A percentile compares a stretch with the other conserved stretches of the same genome.
Conservation (phyloP, 2,329 filamentous ascomycete species). For the Fusarium pseudocircinatum region DNA sequence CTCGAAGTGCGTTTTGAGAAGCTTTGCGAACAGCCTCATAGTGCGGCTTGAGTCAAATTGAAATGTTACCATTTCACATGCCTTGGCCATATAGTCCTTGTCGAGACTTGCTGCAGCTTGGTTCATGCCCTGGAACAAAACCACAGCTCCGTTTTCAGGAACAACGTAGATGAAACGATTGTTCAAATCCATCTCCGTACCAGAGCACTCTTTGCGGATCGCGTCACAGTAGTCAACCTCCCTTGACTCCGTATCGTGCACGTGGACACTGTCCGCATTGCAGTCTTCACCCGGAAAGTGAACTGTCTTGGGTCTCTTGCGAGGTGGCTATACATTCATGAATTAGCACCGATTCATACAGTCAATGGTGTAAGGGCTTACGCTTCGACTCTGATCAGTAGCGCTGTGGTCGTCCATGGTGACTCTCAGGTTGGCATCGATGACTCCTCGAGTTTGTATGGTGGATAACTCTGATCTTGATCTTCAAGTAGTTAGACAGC, state of each 20-base stretch:
- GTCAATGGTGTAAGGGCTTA: neutral
- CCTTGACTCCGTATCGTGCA: neutral
- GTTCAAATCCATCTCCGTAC: neutral
- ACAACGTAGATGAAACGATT: neutral
- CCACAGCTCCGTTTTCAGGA: too few species aligned
- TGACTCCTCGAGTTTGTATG: neutral
- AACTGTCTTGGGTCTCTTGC: neutral
- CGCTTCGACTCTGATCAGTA: neutral
- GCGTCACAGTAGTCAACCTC: neutral
- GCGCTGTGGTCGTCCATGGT: neutral
- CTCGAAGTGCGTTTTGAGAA: neutral
- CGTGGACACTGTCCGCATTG: neutral
- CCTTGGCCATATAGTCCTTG: neutral
- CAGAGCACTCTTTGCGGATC: neutral
- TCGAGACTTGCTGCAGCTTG: neutral
- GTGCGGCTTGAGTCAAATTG: neutral
- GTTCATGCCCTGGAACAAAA: neutral
- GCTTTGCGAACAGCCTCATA: neutral
- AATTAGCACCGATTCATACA: too few species aligned
- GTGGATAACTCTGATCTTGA: neutral
- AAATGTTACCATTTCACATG: neutral
- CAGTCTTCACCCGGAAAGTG: neutral
- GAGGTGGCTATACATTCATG: neutral
- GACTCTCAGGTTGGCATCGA: neutral
- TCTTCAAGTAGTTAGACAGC: neutral